Percentiles rank a stretch among this genome's conserved stretches.
Evolutionary conservation across 768 basidiomycete genomes (phyloP).

Genomic region (Mycena albidolilacea): DNA sequence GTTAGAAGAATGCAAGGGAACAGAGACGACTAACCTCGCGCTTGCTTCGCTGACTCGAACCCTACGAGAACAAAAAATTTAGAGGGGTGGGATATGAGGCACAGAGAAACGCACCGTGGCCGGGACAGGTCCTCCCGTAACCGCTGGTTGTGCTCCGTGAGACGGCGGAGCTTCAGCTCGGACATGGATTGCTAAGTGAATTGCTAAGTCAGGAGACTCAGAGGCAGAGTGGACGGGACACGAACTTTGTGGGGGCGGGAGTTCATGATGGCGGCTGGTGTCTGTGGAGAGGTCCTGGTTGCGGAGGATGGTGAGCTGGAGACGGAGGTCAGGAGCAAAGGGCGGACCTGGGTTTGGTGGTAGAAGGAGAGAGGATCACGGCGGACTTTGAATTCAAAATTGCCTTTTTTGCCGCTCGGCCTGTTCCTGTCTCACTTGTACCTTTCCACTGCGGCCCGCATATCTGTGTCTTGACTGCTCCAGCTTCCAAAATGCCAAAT

Average conservation of each 20-base stretch:
- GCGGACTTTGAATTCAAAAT: constrained; percentile 10
- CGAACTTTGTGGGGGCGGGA: constrained; percentile 80
- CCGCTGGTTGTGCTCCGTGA: constrained; percentile 95
- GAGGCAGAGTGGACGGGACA: constrained; percentile 16
- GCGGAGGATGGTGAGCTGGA: constrained; percentile 36
- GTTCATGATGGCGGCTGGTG: constrained; percentile 70
- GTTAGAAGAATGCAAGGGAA: neutral
- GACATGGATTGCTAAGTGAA: constrained; percentile 88
- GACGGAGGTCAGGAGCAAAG: constrained; percentile 39
- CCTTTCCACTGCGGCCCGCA: too few relatives aligned
- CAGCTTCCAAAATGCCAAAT: too few relatives aligned
- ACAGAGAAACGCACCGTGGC: constrained; percentile 63
- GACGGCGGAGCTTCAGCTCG: constrained; percentile 94
- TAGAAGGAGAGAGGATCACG: constrained; percentile 1
- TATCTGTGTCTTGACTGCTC: too few relatives aligned
- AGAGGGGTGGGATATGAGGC: neutral
- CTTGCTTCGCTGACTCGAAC: constrained; percentile 94
- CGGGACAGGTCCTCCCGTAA: constrained; percentile 90
- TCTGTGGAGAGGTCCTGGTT: constrained; percentile 38
- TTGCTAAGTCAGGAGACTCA: constrained; percentile 18
- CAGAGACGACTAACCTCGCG: constrained; percentile 71
- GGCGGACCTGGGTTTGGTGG: constrained; percentile 35
- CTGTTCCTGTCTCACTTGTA: constrained; percentile 9
- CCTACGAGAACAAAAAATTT: constrained; percentile 22
- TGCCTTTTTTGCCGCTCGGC: neutral